Evolutionary conservation across 495 filamentous ascomycete species (phyloP).

Genomic region (Xylaria longipes): DNA sequence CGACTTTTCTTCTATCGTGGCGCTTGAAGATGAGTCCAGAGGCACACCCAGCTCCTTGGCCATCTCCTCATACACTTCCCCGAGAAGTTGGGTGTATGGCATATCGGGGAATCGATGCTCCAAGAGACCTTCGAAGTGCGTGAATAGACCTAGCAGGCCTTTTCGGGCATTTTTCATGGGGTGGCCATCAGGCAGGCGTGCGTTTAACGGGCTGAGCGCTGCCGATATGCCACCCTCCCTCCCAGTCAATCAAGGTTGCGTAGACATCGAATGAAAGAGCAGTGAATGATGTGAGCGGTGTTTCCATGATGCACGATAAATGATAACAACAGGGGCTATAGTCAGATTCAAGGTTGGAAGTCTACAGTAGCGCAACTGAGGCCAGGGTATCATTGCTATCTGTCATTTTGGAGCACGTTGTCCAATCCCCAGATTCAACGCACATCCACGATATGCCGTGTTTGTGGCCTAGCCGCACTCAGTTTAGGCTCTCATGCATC

Average conservation of each 20-base stretch:
- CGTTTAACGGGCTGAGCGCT: background rate
- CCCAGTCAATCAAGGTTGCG: background rate
- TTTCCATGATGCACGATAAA: background rate
- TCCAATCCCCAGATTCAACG: conserved; percentile 5
- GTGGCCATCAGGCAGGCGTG: background rate
- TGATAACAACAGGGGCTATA: background rate
- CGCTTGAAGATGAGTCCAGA: background rate
- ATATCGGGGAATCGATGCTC: background rate
- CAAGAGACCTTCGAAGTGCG: background rate
- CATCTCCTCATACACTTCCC: background rate
- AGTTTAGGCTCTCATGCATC: background rate
- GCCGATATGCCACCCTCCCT: background rate
- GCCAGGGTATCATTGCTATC: background rate
- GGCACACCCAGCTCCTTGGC: background rate
- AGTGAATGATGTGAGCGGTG: background rate
- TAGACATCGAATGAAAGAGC: conserved; percentile 6
- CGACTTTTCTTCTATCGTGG: background rate
- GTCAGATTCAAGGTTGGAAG: background rate
- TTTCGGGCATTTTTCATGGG: background rate
- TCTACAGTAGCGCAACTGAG: background rate
- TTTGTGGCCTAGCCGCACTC: background rate
- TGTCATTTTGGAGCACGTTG: background rate
- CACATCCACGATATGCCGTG: background rate
- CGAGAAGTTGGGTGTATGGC: background rate
- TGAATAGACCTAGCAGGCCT: background rate